phyloP scores from a whole-genome alignment of 305 asterid species.

The Salvia sclarea region DNA sequence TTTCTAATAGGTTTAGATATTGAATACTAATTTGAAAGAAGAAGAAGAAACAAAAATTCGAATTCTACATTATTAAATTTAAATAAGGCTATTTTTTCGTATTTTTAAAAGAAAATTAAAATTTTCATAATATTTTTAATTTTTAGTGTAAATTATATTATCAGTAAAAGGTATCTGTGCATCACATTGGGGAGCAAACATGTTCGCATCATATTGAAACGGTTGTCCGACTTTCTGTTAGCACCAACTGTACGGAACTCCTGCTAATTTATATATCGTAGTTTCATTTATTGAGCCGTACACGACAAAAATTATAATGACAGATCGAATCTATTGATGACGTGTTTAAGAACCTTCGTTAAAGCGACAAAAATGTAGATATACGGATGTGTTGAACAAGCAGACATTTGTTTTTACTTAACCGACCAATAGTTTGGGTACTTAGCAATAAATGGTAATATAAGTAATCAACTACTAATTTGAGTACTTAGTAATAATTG shows the following conservation, averaged over 20 bases:
- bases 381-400: conserved; percentile 1
- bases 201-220: background rate
- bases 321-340: conserved; percentile 17
- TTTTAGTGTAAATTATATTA: too few relatives aligned
- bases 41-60: too few relatives aligned
- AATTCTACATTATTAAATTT: too few relatives aligned
- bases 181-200: background rate
- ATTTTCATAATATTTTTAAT: too few relatives aligned
- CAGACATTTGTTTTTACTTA: background rate
- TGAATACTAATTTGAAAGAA: too few relatives aligned
- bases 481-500: background rate
- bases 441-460: background rate
- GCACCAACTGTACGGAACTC: conserved; percentile 13
- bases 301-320: background rate
- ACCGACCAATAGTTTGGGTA: background rate
- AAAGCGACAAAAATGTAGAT: background rate
- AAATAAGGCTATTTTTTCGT: too few relatives aligned
- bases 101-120: too few relatives aligned
- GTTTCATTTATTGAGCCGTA: conserved; percentile 7
- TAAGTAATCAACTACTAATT: background rate
- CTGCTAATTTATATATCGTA: background rate
- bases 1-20: background rate
- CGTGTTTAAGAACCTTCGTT: background rate
- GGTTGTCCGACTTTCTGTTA: background rate
- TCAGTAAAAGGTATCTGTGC: background rate